Evolutionary conservation across 768 basidiomycete genomes (phyloP).

Genomic region (Sistotremastrum niveocremeum): DNA sequence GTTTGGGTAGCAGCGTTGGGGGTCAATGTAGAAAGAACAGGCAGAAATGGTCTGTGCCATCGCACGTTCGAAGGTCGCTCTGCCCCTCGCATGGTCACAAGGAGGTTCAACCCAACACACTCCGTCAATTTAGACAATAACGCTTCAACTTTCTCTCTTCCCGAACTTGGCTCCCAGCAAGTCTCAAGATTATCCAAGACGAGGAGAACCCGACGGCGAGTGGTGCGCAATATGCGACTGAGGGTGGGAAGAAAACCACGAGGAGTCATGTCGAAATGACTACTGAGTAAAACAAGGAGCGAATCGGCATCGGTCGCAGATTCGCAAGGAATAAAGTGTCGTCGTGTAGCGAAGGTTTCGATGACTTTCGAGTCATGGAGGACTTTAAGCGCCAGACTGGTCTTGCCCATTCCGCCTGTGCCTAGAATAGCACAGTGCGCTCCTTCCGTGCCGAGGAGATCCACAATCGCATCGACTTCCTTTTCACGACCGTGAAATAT

Average conservation of each 20-base stretch:
- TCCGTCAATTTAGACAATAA: slow-evolving; percentile 14
- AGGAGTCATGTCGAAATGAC: slow-evolving; percentile 13
- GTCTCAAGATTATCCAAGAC: slow-evolving; percentile 30
- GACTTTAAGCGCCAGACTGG: slow-evolving; percentile 21
- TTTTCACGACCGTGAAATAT: no score
- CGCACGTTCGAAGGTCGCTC: slow-evolving; percentile 14
- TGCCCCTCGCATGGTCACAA: slow-evolving; percentile 23
- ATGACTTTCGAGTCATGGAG: slow-evolving; percentile 14
- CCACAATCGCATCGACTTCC: no score
- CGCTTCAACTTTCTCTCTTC: slow-evolving; percentile 12
- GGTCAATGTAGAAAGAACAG: slow-evolving; percentile 2
- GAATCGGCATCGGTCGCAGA: slow-evolving; percentile 14
- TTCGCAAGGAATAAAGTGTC: slow-evolving; percentile 23
- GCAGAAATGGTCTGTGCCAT: slow-evolving; percentile 11
- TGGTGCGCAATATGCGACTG: slow-evolving; percentile 13
- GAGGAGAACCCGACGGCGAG: slow-evolving; percentile 13
- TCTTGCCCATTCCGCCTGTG: slow-evolving; percentile 27
- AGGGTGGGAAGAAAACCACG: slow-evolving; percentile 10
- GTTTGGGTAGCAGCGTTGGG: slow-evolving; percentile 10
- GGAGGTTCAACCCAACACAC: slow-evolving; percentile 16
- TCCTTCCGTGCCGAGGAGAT: no score
- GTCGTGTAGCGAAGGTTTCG: slow-evolving; percentile 12
- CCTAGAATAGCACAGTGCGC: slow-evolving; percentile 11
- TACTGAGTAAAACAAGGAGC: slow-evolving; percentile 5
- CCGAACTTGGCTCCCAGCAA: slow-evolving; percentile 18